Percentiles rank a stretch among this genome's conserved stretches.
These are phyloP conservation scores for Akanthomyces dipterigenus DNA, from an alignment of 2,329 filamentous ascomycete genomes.

Conservation along the genomic window DNA sequence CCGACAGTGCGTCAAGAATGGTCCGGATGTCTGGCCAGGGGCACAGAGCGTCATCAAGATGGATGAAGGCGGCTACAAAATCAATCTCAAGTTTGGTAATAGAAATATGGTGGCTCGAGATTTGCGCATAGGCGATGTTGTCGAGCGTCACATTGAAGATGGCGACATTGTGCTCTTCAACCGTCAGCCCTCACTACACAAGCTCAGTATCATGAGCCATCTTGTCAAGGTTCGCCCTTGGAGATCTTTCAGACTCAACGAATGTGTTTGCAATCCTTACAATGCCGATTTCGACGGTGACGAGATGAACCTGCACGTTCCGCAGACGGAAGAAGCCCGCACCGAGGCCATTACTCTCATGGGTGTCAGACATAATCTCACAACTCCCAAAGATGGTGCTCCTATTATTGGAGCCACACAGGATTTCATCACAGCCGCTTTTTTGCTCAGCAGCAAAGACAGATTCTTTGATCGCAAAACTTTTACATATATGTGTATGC, in stretches of 20 bases:
- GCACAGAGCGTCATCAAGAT: slow-evolving; percentile 77
- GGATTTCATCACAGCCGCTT: slow-evolving; percentile 96
- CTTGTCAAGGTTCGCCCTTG: slow-evolving; percentile 88
- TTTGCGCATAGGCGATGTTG: slow-evolving; percentile 75
- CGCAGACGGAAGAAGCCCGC: slow-evolving; percentile 92
- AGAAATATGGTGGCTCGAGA: slow-evolving; percentile 64
- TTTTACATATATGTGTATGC: slow-evolving; percentile 84
- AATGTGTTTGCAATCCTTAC: slow-evolving; percentile 97
- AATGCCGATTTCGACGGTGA: slow-evolving; percentile 99
- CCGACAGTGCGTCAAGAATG: slow-evolving; percentile 65
- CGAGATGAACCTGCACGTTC: slow-evolving; percentile 98
- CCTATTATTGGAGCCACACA: slow-evolving; percentile 98
- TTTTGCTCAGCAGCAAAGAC: slow-evolving; percentile 85
- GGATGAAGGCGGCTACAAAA: slow-evolving; percentile 59
- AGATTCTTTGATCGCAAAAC: slow-evolving; percentile 83
- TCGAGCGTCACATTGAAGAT: slow-evolving; percentile 92
- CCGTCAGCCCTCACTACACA: slow-evolving; percentile 93
- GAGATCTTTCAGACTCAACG: slow-evolving; percentile 93
- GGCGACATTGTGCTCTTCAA: slow-evolving; percentile 97
- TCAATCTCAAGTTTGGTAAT: slow-evolving; percentile 69
- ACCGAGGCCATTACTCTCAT: slow-evolving; percentile 94
- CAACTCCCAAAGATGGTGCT: slow-evolving; percentile 94
- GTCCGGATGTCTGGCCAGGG: slow-evolving; percentile 74
- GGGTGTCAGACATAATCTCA: slow-evolving; percentile 95
- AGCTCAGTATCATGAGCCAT: slow-evolving; percentile 97